Conservation (phyloP, 805 yeast species). For the Grigorovia jiainica region DNA sequence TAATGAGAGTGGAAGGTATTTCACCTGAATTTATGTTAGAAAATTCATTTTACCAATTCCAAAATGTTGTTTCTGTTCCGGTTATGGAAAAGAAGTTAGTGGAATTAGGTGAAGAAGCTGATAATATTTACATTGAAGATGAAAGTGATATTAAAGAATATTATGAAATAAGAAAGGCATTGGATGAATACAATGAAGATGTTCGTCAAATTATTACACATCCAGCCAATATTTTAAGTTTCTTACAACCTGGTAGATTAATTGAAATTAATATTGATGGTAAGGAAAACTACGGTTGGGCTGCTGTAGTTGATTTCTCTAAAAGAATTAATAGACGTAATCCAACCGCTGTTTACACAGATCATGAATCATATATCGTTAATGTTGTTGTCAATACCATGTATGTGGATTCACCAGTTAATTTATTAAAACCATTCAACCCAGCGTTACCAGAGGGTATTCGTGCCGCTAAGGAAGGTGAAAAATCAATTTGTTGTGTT, state of each 20-base stretch:
- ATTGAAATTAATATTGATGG: conserved; percentile 50
- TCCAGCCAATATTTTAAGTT: conserved; percentile 78
- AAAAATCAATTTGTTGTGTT: conserved; percentile 60
- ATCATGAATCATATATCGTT: conserved; percentile 84
- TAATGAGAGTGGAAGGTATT: conserved; percentile 95
- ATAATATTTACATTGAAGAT: conserved; percentile 54
- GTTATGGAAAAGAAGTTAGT: conserved; percentile 57
- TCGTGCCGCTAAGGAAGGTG: conserved; percentile 70
- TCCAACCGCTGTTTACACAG: conserved; percentile 50
- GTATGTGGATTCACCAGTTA: conserved; percentile 78
- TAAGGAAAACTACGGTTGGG: conserved; percentile 87
- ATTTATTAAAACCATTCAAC: conserved; percentile 64
- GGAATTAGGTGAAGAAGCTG: conserved; percentile 42
- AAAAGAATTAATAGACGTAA: conserved; percentile 61
- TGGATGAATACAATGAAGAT: conserved; percentile 63
- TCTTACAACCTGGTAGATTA: conserved; percentile 83
- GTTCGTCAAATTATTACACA: conserved; percentile 77
- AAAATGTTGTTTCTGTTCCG: conserved; percentile 87
- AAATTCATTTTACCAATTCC: conserved; percentile 90
- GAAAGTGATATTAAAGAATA: conserved; percentile 69
- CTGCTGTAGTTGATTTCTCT: conserved; percentile 66
- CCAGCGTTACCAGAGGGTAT: conserved; percentile 83
- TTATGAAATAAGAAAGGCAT: conserved; percentile 68
- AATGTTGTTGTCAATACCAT: conserved; percentile 72
- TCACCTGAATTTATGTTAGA: conserved; percentile 97